Evolutionary conservation across 2,329 filamentous ascomycete species (phyloP).

Genomic region (Arthrobotrys iridis): DNA sequence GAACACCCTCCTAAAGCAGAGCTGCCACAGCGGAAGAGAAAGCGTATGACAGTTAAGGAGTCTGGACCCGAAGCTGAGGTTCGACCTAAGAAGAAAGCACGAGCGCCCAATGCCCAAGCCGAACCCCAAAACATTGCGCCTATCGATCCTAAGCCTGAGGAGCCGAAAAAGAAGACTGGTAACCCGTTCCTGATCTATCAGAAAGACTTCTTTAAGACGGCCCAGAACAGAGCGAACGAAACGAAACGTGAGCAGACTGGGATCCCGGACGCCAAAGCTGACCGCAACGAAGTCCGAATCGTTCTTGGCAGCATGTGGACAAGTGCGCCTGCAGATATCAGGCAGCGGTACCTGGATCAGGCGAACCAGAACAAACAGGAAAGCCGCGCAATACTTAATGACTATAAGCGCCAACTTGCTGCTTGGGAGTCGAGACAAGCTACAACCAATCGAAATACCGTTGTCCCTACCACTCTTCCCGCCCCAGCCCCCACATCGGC

Average conservation of each 20-base stretch:
- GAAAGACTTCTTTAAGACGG: slow-evolving; percentile 74
- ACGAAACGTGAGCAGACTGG: slow-evolving; percentile 72
- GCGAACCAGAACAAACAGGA: slow-evolving; percentile 75
- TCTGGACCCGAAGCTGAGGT: background rate
- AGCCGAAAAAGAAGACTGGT: slow-evolving; percentile 75
- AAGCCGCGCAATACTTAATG: slow-evolving; percentile 69
- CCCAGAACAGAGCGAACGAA: slow-evolving; percentile 74
- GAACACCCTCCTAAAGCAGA: slow-evolving; percentile 64
- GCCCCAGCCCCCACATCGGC: background rate
- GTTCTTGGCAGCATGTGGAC: slow-evolving; percentile 93
- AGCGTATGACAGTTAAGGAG: background rate
- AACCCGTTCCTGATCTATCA: slow-evolving; percentile 93
- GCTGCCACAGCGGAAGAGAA: slow-evolving; percentile 63
- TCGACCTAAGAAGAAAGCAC: background rate
- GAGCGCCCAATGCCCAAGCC: no score
- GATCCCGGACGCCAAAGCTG: slow-evolving; percentile 74
- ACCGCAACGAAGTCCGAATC: slow-evolving; percentile 78
- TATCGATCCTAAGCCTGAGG: slow-evolving; percentile 77
- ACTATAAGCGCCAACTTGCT: slow-evolving; percentile 66
- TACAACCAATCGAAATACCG: background rate
- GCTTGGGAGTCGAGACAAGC: background rate
- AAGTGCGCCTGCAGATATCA: slow-evolving; percentile 74
- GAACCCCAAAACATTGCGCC: no score
- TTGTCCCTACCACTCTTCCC: background rate
- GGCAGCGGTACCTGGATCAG: slow-evolving; percentile 79